phyloP scores from a whole-genome alignment of 2,329 filamentous ascomycete genomes.

The Aspergillus fischeri region DNA sequence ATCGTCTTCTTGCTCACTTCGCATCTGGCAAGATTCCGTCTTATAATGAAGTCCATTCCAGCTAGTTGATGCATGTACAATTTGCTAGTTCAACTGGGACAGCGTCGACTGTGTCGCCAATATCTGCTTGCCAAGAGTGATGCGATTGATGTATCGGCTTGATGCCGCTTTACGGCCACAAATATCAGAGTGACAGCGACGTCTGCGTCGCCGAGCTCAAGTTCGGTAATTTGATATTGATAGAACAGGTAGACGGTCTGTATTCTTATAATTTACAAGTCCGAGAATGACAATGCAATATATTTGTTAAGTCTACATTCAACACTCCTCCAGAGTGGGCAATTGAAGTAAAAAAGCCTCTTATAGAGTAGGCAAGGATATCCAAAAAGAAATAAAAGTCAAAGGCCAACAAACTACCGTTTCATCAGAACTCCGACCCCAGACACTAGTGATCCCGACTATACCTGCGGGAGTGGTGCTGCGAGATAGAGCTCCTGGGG shows the following conservation, averaged over 20 bases:
- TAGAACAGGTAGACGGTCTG: neutral
- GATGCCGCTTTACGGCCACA: neutral
- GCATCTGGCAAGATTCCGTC: constrained; percentile 36
- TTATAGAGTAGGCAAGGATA: constrained; percentile 25
- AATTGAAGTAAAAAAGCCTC: constrained; percentile 8
- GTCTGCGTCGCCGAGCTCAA: neutral
- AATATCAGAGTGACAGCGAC: neutral
- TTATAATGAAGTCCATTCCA: constrained; percentile 31
- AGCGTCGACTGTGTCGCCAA: neutral
- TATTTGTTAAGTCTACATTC: constrained; percentile 19
- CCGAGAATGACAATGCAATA: neutral
- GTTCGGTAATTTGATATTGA: neutral
- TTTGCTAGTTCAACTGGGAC: neutral
- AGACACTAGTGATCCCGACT: constrained; percentile 23
- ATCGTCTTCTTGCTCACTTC: constrained; percentile 74
- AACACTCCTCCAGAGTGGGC: constrained; percentile 12
- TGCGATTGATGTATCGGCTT: neutral
- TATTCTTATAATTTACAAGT: neutral
- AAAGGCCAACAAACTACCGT: constrained; percentile 1
- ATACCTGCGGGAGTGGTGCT: constrained; percentile 26
- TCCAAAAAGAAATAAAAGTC: constrained; percentile 24
- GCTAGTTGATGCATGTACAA: neutral
- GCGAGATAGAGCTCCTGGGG: constrained; percentile 35
- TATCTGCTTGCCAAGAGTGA: neutral
- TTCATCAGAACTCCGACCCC: constrained; percentile 1